Base-by-base conservation (phyloP, 2,329 filamentous ascomycete genomes). In the Aspergillus intermedius region DNA sequence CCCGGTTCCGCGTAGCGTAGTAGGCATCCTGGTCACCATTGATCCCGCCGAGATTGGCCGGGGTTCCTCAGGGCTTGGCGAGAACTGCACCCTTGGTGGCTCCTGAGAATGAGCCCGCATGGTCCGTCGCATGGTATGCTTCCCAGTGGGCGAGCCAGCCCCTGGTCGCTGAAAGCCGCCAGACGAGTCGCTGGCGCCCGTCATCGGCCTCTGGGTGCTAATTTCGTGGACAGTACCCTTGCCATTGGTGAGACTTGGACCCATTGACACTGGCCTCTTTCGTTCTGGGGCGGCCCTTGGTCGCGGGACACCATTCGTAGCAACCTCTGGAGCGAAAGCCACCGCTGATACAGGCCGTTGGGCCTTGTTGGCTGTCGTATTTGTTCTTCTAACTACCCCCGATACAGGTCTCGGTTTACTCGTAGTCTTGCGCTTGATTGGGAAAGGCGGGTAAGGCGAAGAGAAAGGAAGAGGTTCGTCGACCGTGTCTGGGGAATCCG, bases 111-210 rank as follows among this genome's bases (percentile, higher is more conserved):
- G 63, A 22, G 69, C 71, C 50, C 90, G 79, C 87, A 95, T 87
- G 1, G 87, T 88, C 45, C 76, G 78, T 49, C 84, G 83, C 75
- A 95, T 88, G 1, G 74, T 77, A 46, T 82, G 78, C 0, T 76
- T 75, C 40, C 75, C 68, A 37, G 69, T 68, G 5, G 66, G 63
- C 45, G 71, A 63, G 34, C 77, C 70, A 52, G 34, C 34, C 5
- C 79, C 78, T 40, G 74, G 69, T 23, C 88, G 84, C 61, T 81
- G 86, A 72, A 95, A 95, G 64, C 88, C 95, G 69, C 87, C 95
- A 41, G 71, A 71, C 3, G 73, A 76, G 57, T 88, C 84, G 59
- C 85, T 88, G 23, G 79, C 83, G 55, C 83, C 81, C 0, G 84
- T 87, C 15, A 72, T 75, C 8, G 73, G 77, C 2, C 83, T 77